These are phyloP conservation scores for Pneumocystis wakefieldiae DNA, from an alignment of 1,139 yeast genomes.

Conservation along the genomic window DNA sequence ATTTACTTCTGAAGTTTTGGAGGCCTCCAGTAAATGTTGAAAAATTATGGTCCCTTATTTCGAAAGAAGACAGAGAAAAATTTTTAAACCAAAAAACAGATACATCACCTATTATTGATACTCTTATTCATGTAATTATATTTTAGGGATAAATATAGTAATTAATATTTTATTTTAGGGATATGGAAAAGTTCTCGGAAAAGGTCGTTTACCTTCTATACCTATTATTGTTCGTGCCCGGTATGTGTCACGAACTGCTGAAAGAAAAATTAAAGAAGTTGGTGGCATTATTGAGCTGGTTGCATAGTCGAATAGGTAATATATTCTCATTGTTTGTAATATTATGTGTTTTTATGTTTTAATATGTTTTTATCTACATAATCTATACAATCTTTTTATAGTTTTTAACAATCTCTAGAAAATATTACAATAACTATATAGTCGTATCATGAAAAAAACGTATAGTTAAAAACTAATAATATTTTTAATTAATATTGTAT, in stretches of 20 bases:
- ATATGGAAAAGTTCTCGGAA: conserved; percentile 99
- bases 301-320: conserved; percentile 45
- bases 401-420: neutral
- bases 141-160: neutral
- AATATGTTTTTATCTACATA: neutral
- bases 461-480: neutral
- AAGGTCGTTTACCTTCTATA: conserved; percentile 94
- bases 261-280: conserved; percentile 98
- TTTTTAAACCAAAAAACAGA: conserved; percentile 73
- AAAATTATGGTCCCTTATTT: conserved; percentile 96
- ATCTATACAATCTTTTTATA: neutral
- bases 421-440: neutral
- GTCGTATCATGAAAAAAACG: neutral
- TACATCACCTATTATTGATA: conserved; percentile 98
- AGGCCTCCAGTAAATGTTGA: conserved; percentile 96
- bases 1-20: conserved; percentile 43
- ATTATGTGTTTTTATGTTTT: neutral
- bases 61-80: conserved; percentile 88
- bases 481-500: neutral
- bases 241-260: conserved; percentile 97
- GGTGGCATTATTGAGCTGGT: conserved; percentile 99
- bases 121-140: conserved; percentile 56
- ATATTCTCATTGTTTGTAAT: neutral
- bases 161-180: conserved; percentile 30
- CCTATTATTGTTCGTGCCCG: conserved; percentile 99